A percentile compares a stretch with the other conserved stretches of the same genome.
Conservation (phyloP, 2,329 filamentous ascomycete genomes). For the Penicillium crustosum region DNA sequence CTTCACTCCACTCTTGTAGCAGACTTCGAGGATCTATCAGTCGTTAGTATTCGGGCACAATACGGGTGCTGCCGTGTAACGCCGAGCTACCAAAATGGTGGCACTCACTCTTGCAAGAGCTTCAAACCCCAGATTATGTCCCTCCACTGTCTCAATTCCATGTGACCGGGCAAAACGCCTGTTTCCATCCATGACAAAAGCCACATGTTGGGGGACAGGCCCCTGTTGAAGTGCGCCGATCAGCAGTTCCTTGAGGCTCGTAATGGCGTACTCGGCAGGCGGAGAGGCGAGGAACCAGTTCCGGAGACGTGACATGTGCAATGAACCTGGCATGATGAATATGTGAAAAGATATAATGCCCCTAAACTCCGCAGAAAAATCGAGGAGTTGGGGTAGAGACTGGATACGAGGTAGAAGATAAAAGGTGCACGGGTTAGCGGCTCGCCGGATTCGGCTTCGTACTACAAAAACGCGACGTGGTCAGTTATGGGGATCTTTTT, state of each 20-base stretch:
- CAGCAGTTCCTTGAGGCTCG: constrained; percentile 75
- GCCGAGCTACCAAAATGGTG: constrained; percentile 1
- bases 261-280: constrained; percentile 85
- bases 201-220: constrained; percentile 88
- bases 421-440: constrained; percentile 6
- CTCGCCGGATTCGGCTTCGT: constrained; percentile 6
- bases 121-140: constrained; percentile 93
- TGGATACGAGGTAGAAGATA: not conserved
- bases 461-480: constrained; percentile 23
- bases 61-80: constrained; percentile 2
- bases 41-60: constrained; percentile 3
- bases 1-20: constrained; percentile 95
- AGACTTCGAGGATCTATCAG: constrained; percentile 82
- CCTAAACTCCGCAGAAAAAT: constrained; percentile 2
- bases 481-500: constrained; percentile 9
- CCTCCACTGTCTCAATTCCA: constrained; percentile 94
- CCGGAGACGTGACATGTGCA: constrained; percentile 61
- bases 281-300: constrained; percentile 85
- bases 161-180: constrained; percentile 85
- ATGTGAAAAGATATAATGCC: constrained; percentile 7
- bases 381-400: constrained; percentile 1
- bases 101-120: constrained; percentile 75
- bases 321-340: constrained; percentile 47
- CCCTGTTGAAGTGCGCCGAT: constrained; percentile 88
- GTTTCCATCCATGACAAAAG: constrained; percentile 99